Conservation (phyloP, 176 grass and related monocot species). For the Aegilops sharonensis region DNA sequence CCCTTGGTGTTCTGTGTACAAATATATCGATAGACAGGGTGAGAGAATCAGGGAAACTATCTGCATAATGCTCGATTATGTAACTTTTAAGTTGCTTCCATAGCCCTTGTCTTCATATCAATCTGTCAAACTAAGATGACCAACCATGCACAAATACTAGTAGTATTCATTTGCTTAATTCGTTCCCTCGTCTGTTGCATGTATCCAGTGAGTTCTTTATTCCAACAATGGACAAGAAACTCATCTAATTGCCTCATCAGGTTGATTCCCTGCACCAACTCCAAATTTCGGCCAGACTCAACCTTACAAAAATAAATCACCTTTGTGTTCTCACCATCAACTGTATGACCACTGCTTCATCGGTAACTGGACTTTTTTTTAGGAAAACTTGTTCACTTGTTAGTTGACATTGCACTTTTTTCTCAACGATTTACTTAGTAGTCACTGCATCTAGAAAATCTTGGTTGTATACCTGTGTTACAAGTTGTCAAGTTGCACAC, state of each 20-base stretch:
- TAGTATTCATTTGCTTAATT: neutral
- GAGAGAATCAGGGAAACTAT: slow-evolving; percentile 35
- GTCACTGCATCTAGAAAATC: neutral
- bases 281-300: neutral
- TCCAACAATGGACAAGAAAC: neutral
- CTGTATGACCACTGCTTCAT: neutral
- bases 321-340: neutral
- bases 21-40: neutral
- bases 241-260: neutral
- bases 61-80: neutral
- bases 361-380: neutral
- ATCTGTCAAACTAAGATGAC: neutral
- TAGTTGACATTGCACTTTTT: neutral
- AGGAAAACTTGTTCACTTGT: neutral
- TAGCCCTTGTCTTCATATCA: neutral
- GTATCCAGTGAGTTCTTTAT: neutral
- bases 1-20: too few relatives aligned
- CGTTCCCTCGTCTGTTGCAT: neutral
- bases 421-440: neutral
- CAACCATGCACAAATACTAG: neutral
- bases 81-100: neutral
- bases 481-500: neutral
- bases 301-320: neutral
- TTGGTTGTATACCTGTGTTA: neutral
- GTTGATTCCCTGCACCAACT: neutral